phyloP scores from a whole-genome alignment of 768 basidiomycete species.

The Boletus patriciae region DNA sequence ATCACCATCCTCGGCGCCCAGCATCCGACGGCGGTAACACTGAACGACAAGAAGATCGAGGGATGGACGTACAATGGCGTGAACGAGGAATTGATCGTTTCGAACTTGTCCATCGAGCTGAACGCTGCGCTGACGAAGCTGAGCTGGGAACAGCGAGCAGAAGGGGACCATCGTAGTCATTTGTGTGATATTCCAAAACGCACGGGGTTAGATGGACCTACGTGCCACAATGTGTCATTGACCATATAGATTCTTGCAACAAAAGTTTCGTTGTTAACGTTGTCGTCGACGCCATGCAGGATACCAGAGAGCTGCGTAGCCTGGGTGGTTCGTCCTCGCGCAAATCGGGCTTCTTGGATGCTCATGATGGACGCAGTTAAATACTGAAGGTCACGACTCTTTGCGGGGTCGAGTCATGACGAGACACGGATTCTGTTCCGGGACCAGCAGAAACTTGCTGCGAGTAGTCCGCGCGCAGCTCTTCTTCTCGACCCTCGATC shows the following conservation, averaged over 20 bases:
- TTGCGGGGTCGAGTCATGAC: too few relatives aligned
- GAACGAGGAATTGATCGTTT: slow-evolving; percentile 44
- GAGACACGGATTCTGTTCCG: too few relatives aligned
- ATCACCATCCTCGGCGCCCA: slow-evolving; percentile 60
- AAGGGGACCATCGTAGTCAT: not conserved
- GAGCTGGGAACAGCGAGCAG: slow-evolving; percentile 32
- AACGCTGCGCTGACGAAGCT: slow-evolving; percentile 38
- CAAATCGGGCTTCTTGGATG: too few relatives aligned
- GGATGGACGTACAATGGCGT: slow-evolving; percentile 42
- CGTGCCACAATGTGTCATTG: too few relatives aligned
- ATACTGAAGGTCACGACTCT: too few relatives aligned
- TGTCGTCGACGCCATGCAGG: too few relatives aligned
- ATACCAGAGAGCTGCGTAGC: too few relatives aligned
- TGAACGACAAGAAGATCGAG: slow-evolving; percentile 37
- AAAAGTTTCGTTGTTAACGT: too few relatives aligned
- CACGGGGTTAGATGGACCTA: not conserved
- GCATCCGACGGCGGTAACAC: slow-evolving; percentile 40
- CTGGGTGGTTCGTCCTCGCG: too few relatives aligned
- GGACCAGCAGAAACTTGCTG: not conserved
- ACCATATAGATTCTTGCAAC: too few relatives aligned
- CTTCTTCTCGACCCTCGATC: not conserved
- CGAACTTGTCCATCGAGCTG: slow-evolving; percentile 41
- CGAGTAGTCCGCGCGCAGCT: not conserved
- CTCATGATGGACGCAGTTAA: too few relatives aligned
- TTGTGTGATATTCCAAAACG: not conserved